Conservation (phyloP, 2,329 filamentous ascomycete species). For the Penicillium sp. region DNA sequence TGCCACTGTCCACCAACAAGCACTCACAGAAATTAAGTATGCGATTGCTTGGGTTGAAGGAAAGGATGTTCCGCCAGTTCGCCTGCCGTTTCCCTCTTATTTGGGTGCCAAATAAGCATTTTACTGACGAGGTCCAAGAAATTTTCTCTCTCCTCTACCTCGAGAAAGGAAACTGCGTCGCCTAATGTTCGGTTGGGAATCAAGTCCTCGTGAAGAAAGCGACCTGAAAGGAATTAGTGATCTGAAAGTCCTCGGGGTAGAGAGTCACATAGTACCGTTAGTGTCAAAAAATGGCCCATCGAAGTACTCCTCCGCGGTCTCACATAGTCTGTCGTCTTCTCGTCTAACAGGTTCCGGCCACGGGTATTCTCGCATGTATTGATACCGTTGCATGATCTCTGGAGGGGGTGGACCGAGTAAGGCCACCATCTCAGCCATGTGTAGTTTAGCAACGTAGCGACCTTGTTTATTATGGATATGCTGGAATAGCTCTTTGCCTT, state of each 20-base stretch:
- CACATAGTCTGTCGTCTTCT: constrained; percentile 25
- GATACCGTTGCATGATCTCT: constrained; percentile 31
- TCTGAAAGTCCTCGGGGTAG: constrained; percentile 12
- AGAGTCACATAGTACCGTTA: constrained; percentile 23
- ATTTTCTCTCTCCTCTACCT: no score
- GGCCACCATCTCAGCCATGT: constrained; percentile 39
- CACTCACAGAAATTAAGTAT: no score
- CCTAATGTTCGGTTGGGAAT: no score
- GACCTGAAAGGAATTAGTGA: constrained; percentile 23
- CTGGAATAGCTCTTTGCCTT: constrained; percentile 32
- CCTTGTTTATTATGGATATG: constrained; percentile 29
- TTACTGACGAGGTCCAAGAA: no score
- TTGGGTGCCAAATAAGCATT: no score
- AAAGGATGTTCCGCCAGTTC: no score
- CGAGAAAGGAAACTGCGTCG: no score
- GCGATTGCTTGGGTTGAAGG: no score
- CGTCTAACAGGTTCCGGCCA: constrained; percentile 26
- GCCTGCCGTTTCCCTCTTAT: no score
- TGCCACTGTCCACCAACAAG: no score
- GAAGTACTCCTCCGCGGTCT: constrained; percentile 30
- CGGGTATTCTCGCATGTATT: constrained; percentile 23
- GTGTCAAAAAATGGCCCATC: constrained; percentile 32
- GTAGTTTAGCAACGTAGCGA: constrained; percentile 31
- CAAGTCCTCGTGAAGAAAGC: constrained; percentile 19
- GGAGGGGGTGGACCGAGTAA: constrained; percentile 35